Base-by-base conservation (phyloP, 2,329 filamentous ascomycete species). In the Diaporthe vaccinii region DNA sequence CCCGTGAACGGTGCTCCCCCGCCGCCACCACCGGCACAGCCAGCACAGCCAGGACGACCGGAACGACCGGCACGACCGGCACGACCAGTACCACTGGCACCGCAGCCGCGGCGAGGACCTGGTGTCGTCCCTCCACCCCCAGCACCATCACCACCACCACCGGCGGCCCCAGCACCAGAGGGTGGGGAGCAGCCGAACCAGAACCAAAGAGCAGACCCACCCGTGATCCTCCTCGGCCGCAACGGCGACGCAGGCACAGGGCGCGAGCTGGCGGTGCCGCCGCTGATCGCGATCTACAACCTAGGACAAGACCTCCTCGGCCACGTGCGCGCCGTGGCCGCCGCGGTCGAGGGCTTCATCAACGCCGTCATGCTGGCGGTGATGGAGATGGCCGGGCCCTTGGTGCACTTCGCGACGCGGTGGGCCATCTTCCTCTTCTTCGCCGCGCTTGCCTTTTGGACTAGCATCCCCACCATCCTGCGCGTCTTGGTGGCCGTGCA, bases 161-260 rank as follows among this genome's bases (percentile, higher is more conserved):
- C 36, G 36, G 36, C 36, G 36, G 36, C 31, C 9, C 17, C 57
- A 7, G 57, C 46, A 53, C 28, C 28, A n/a, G 61, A 0, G 20
- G 61, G 3, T 10, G 28, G 14, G 20, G 28, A 22, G 20, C 41
- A 4, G 28, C 44, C 41, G 7, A 14, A 17, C 28, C 34, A 55
- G 34, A 10, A n/a, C 5, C 31, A 28, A 69, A 14, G 8, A 20
- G n/a, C 34, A 69, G 20, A 9, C 2, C 31, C 34, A 14, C 65
- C 31, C 7, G 41, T 39, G 25, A 51, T 72, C 9, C 22, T 12
- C 10, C 69, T 72, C n/a, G 70, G 70, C 17, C 20, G 34, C 7
- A 31, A 10, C 57, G 57, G 70, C 17, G 41, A 39, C 31, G 70
- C 70, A 41, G 70, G 70, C 57, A 62, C 57, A 6, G 57, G 34